Evolutionary conservation across 169 alveolate genomes (phyloP).

Genomic region (Plasmodium gallinaceum): DNA sequence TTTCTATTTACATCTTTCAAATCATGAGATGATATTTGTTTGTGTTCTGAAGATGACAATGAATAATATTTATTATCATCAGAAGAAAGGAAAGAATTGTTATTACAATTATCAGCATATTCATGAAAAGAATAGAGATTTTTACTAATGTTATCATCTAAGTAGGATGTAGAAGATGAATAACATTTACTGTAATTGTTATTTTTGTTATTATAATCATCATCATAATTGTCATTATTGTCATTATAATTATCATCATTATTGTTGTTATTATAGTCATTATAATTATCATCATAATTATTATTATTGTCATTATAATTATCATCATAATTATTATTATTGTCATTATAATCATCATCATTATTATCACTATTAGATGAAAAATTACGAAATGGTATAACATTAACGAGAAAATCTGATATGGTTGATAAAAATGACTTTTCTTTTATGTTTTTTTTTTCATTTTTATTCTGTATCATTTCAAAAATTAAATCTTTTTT

Average conservation of each 20-base stretch:
- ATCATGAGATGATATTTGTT: no score
- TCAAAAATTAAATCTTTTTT: conserved; percentile 7
- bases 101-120: no score
- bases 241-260: neutral
- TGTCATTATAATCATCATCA: neutral
- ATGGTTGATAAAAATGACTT: neutral
- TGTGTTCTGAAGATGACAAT: no score
- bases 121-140: neutral
- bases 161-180: no score
- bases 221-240: neutral
- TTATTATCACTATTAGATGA: neutral
- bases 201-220: neutral
- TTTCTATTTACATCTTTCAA: no score
- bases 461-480: neutral
- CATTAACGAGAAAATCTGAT: no score
- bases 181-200: neutral
- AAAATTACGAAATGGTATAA: no score
- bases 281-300: neutral
- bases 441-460: neutral
- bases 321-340: neutral
- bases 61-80: no score
- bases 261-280: neutral
- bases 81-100: no score
- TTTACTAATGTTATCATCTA: neutral
- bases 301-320: neutral